phyloP scores from a whole-genome alignment of 192 early-diverging fungal species.

The Coemansia sp. region DNA sequence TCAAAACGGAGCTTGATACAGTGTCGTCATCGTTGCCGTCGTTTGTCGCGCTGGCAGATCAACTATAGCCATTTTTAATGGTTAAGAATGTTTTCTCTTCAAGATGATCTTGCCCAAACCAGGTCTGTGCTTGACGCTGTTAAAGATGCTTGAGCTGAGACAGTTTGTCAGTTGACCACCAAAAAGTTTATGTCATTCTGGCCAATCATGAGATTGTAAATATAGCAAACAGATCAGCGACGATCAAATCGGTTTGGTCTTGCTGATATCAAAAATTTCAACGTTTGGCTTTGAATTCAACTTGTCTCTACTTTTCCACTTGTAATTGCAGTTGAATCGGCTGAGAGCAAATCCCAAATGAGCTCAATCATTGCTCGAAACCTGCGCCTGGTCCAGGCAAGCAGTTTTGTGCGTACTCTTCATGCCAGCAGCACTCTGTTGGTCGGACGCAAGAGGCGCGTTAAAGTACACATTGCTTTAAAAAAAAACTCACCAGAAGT shows the following conservation, averaged over 20 bases:
- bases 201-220: neutral
- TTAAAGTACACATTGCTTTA: neutral
- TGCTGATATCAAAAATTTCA: neutral
- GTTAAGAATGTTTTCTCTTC: no score
- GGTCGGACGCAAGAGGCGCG: constrained; percentile 29
- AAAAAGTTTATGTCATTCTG: no score
- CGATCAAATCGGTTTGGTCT: neutral
- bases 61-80: no score
- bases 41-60: no score
- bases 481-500: neutral
- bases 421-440: constrained; percentile 29
- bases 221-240: neutral
- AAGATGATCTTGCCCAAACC: no score
- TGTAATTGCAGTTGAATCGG: neutral
- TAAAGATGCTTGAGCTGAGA: no score
- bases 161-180: no score
- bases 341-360: constrained; percentile 6
- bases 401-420: constrained; percentile 10
- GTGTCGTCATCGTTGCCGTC: no score
- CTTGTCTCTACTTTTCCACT: neutral
- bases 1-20: no score
- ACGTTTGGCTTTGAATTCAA: neutral
- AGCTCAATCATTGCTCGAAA: constrained; percentile 12
- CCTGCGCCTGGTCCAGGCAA: constrained; percentile 8
- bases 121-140: no score